These are phyloP conservation scores for Fusarium brevicatenulatum DNA, from an alignment of 2,329 filamentous ascomycete genomes.

Conservation along the genomic window DNA sequence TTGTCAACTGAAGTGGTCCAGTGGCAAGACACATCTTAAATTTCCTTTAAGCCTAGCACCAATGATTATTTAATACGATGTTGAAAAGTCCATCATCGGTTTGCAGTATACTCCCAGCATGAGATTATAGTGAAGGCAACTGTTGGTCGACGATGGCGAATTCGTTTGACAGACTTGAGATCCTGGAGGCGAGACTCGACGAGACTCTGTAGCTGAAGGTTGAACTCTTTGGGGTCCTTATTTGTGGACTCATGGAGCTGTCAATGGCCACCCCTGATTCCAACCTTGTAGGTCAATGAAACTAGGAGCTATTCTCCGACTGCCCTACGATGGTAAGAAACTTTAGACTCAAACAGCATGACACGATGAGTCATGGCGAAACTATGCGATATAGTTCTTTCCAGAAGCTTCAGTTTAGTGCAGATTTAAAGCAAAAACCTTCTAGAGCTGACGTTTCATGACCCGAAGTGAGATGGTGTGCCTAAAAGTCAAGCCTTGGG, in stretches of 20 bases:
- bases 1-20: not conserved
- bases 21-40: not conserved
- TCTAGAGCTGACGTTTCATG: no score
- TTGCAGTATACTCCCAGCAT: not conserved
- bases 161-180: not conserved
- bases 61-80: not conserved
- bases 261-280: not conserved
- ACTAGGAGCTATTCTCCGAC: not conserved
- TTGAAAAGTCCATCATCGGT: no score
- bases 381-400: not conserved
- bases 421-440: not conserved
- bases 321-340: not conserved
- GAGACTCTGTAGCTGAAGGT: not conserved
- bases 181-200: not conserved
- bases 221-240: not conserved
- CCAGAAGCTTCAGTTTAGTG: no score
- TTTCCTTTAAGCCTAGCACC: not conserved
- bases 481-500: no score
- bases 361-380: not conserved
- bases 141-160: not conserved
- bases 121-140: not conserved
- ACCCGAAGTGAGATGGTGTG: not conserved
- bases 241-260: not conserved
- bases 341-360: not conserved
- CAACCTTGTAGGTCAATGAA: not conserved